Percentiles rank a stretch among this genome's conserved stretches.
phyloP scores from a whole-genome alignment of 768 basidiomycete species.

The Xerocomus potaroensis region DNA sequence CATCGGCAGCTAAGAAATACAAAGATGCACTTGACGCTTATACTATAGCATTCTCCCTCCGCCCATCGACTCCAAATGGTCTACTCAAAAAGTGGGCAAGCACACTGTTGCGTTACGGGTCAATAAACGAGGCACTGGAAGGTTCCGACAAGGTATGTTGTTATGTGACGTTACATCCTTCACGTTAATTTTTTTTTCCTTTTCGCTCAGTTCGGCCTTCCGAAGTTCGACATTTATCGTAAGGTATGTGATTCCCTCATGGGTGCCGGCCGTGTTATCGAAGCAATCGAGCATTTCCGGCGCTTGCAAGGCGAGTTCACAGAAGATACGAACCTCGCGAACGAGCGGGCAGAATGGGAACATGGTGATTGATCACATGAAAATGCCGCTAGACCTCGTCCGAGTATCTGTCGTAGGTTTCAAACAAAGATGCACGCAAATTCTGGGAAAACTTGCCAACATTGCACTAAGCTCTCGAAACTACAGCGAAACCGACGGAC shows the following conservation, averaged over 20 bases:
- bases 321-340: not conserved
- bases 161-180: not conserved
- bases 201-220: slow-evolving; percentile 2
- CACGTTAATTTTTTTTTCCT: not conserved
- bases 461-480: too few relatives aligned
- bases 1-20: not conserved
- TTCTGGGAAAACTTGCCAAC: too few relatives aligned
- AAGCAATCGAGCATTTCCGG: not conserved
- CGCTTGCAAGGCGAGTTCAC: not conserved
- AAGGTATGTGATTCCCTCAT: not conserved
- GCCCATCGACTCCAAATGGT: not conserved
- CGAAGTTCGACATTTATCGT: not conserved
- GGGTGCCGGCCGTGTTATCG: not conserved
- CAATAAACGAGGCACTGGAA: not conserved
- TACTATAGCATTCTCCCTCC: not conserved
- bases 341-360: not conserved
- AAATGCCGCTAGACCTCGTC: not conserved
- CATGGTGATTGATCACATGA: not conserved
- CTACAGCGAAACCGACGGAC: too few relatives aligned
- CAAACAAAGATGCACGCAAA: not conserved
- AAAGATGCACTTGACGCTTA: slow-evolving; percentile 1
- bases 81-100: not conserved
- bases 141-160: not conserved
- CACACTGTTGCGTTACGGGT: not conserved
- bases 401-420: not conserved